Base-by-base conservation (phyloP, 2,329 filamentous ascomycete species). In the Scytalidium lignicola region DNA sequence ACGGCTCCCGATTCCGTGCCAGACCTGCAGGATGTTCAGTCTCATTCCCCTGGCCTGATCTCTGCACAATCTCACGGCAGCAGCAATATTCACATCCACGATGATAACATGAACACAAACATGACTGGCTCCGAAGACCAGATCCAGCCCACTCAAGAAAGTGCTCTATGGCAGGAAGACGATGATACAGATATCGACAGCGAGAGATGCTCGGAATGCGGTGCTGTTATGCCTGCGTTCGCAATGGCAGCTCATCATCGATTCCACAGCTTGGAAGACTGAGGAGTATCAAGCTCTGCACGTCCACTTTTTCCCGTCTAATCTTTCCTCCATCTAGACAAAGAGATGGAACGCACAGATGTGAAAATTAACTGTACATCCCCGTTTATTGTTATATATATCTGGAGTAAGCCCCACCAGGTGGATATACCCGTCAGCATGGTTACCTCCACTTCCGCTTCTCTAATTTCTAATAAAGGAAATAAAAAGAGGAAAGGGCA, bases 191-290 rank as follows among this genome's bases (percentile, higher is more conserved):
- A 57, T 23, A 58, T 58, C 12, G 45, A 48, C 28, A 43, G 48
- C 28, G 59, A 64, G 46, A 64, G 64, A 26, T 78, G 75, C 58
- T 48, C 48, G 8, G 56, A 63, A 8, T 79, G 75, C 55, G 70
- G 70, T 46, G 68, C 65, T 15, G 53, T 62, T 21, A 72, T 79
- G 55, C 75, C 75, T 4, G 58, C 66, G 42, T 79, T 78, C 63
- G 75, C 75, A 2, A 66, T 71, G 56, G 58, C 66, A 20, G 75
- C 75, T 15, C 76, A 79, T 61, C 63, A 67, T 46, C 60, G 70
- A 32, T 78, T 72, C 54, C 75, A 79, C 62, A 48, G 39, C n/a
- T 29, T 47, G 32, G 32, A 47, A 23, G 45, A 47, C 3, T 47
- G 17, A 41, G 1, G 12, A 5, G 4, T 4, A 5, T 37, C 4